A percentile compares a stretch with the other conserved stretches of the same genome.
phyloP scores from a whole-genome alignment of 1,284 basidiomycete genomes.

The Ceratobasidium sp. region DNA sequence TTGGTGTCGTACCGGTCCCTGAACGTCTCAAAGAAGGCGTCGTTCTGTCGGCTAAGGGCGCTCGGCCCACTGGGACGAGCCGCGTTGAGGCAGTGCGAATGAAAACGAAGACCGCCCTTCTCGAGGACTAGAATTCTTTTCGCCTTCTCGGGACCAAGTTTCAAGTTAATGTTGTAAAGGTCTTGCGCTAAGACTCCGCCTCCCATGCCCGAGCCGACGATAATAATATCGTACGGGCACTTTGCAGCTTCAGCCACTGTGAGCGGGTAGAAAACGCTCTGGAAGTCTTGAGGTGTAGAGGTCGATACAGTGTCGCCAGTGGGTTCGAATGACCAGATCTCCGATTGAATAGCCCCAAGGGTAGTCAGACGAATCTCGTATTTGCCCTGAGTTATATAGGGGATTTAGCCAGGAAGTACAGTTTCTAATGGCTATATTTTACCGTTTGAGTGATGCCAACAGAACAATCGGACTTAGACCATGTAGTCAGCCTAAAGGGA shows the following conservation, averaged over 20 bases:
- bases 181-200: constrained; percentile 50
- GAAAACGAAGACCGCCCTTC: constrained; percentile 50
- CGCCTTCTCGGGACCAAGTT: constrained; percentile 41
- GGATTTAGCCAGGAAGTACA: too few relatives aligned
- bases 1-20: constrained; percentile 41
- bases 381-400: too few relatives aligned
- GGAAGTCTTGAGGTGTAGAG: neutral
- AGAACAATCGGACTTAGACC: too few relatives aligned
- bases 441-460: too few relatives aligned
- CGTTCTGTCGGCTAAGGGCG: constrained; percentile 50
- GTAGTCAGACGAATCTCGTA: too few relatives aligned
- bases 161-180: constrained; percentile 49
- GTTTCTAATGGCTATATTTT: too few relatives aligned
- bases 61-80: constrained; percentile 48
- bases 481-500: too few relatives aligned
- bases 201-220: constrained; percentile 51
- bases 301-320: neutral
- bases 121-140: constrained; percentile 51
- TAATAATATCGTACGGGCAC: constrained; percentile 51
- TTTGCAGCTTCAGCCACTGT: constrained; percentile 36
- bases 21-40: constrained; percentile 50
- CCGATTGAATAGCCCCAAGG: too few relatives aligned
- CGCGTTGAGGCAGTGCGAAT: constrained; percentile 51
- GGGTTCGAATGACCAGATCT: constrained; percentile 5
- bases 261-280: constrained; percentile 42